A percentile compares a stretch with the other conserved stretches of the same genome.
Conservation (phyloP, 2,329 filamentous ascomycete species). For the Trichophyton simii region DNA sequence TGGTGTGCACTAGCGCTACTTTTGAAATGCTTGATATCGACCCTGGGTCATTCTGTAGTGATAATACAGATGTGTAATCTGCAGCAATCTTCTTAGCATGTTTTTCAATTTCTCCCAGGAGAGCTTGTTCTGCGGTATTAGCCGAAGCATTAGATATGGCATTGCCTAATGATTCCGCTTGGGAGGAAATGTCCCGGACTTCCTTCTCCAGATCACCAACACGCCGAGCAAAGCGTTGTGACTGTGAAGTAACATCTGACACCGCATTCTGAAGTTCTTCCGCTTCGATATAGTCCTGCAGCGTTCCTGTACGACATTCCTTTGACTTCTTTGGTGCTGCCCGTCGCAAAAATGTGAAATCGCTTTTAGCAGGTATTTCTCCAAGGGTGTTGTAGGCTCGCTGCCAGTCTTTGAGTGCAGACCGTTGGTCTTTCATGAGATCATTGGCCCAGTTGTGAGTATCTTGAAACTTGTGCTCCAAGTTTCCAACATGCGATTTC, state of each 20-base stretch:
- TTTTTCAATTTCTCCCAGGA: slow-evolving; percentile 75
- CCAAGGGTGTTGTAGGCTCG: slow-evolving; percentile 26
- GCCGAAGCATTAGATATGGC: slow-evolving; percentile 12
- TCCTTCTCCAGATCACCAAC: slow-evolving; percentile 49
- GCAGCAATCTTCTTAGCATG: slow-evolving; percentile 75
- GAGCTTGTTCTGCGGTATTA: slow-evolving; percentile 46
- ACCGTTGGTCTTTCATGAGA: slow-evolving; percentile 32
- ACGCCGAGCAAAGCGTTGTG: slow-evolving; percentile 48
- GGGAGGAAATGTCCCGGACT: slow-evolving; percentile 47
- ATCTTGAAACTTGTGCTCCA: slow-evolving; percentile 36
- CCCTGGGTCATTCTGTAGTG: slow-evolving; percentile 55
- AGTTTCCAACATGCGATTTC: slow-evolving; percentile 35
- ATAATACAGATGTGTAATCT: slow-evolving; percentile 67
- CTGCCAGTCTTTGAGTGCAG: slow-evolving; percentile 34
- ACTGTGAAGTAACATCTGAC: slow-evolving; percentile 46
- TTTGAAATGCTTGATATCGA: slow-evolving; percentile 50
- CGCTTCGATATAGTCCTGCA: slow-evolving; percentile 65
- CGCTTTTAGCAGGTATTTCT: slow-evolving; percentile 32
- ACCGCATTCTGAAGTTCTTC: slow-evolving; percentile 62
- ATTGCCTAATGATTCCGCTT: slow-evolving; percentile 33
- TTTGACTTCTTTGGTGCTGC: slow-evolving; percentile 32
- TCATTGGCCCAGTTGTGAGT: slow-evolving; percentile 36
- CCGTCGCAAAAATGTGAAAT: slow-evolving; percentile 31
- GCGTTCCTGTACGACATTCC: slow-evolving; percentile 41
- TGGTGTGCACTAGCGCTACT: slow-evolving; percentile 51